Evolutionary conservation across 805 yeast genomes (phyloP).

Genomic region (Yamadazyma kitorensis): DNA sequence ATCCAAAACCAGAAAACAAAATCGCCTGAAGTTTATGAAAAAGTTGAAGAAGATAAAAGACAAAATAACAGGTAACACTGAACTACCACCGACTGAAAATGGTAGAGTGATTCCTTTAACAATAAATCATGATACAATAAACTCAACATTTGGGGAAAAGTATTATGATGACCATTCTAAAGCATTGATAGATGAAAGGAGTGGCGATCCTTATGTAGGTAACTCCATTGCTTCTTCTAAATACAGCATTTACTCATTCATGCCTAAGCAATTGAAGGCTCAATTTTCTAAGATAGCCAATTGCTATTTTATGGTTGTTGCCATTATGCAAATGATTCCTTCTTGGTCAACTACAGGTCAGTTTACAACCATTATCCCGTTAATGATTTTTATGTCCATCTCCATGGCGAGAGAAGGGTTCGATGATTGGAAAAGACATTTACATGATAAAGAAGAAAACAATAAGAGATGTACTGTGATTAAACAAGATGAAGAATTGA

Average conservation of each 20-base stretch:
- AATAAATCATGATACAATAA: slow-evolving; percentile 34
- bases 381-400: slow-evolving; percentile 79
- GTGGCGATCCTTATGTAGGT: slow-evolving; percentile 53
- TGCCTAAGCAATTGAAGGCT: slow-evolving; percentile 85
- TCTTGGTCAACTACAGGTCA: slow-evolving; percentile 97
- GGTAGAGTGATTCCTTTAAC: slow-evolving; percentile 79
- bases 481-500: slow-evolving; percentile 28
- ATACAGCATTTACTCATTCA: slow-evolving; percentile 73
- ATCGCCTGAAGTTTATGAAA: slow-evolving; percentile 13
- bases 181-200: slow-evolving; percentile 65
- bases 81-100: slow-evolving; percentile 52
- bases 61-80: slow-evolving; percentile 43
- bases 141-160: slow-evolving; percentile 19
- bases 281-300: slow-evolving; percentile 94
- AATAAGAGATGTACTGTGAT: slow-evolving; percentile 35
- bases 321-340: slow-evolving; percentile 93
- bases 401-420: slow-evolving; percentile 91
- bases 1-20: slow-evolving; percentile 14
- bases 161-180: slow-evolving; percentile 20
- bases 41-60: slow-evolving; percentile 24
- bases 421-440: slow-evolving; percentile 88
- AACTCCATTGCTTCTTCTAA: slow-evolving; percentile 84
- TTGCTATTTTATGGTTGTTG: slow-evolving; percentile 82
- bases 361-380: slow-evolving; percentile 88
- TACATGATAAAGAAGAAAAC: slow-evolving; percentile 83